Conservation (phyloP, 2,329 filamentous ascomycete genomes). For the Geoglossum cookeanum region DNA sequence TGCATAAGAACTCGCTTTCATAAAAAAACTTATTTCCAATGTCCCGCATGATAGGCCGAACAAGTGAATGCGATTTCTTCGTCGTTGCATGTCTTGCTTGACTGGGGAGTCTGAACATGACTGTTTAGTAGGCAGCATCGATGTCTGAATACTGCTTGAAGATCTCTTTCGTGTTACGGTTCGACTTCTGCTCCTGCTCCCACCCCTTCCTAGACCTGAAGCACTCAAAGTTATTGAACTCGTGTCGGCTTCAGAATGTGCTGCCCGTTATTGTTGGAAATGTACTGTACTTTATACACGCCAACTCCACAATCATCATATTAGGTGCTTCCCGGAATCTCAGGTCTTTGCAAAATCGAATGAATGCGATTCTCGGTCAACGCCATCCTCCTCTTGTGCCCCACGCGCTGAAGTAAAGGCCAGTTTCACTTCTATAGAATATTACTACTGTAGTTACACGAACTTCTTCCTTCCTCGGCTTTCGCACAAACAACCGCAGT, state of each 20-base stretch:
- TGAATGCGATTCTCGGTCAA: no score
- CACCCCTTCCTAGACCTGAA: neutral
- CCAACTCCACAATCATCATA: no score
- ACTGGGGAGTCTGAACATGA: constrained; percentile 4
- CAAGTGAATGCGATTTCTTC: constrained; percentile 6
- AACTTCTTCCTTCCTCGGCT: no score
- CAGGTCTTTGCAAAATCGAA: no score
- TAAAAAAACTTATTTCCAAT: no score
- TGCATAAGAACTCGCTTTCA: constrained; percentile 3
- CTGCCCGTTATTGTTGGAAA: neutral
- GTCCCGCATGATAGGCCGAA: constrained; percentile 4
- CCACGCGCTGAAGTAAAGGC: neutral
- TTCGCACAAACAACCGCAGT: neutral
- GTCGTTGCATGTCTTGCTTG: constrained; percentile 4
- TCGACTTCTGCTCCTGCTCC: neutral
- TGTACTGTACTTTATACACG: no score
- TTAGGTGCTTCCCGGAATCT: no score
- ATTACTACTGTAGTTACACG: neutral
- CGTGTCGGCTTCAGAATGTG: neutral
- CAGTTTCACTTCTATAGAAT: neutral
- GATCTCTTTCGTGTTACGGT: constrained; percentile 6
- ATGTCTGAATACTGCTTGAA: constrained; percentile 3
- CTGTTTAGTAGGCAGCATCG: constrained; percentile 5
- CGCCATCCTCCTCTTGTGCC: no score
- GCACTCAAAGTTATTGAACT: neutral